Conservation (phyloP, 805 yeast genomes). For the Zygosaccharomyces rouxii region DNA sequence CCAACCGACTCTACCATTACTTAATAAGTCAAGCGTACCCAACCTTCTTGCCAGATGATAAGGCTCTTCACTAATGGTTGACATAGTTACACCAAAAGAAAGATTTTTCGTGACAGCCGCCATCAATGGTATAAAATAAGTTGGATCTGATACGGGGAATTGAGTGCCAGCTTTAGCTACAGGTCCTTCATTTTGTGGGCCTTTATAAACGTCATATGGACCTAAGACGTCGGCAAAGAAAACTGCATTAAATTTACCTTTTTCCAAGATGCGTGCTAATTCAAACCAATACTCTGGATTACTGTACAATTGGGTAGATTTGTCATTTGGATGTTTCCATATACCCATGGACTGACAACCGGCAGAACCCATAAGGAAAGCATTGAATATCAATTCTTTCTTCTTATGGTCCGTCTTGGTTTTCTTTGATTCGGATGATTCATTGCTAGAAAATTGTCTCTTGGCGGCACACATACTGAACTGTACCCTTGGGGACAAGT, state of each 20-base stretch:
- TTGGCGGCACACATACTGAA: background rate
- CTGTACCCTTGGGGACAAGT: background rate
- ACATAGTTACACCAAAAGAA: slow-evolving; percentile 40
- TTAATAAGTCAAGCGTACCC: slow-evolving; percentile 43
- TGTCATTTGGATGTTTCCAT: slow-evolving; percentile 17
- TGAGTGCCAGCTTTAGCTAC: slow-evolving; percentile 35
- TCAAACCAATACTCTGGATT: slow-evolving; percentile 37
- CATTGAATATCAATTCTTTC: slow-evolving; percentile 33
- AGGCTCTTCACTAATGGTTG: slow-evolving; percentile 43
- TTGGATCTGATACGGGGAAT: slow-evolving; percentile 40
- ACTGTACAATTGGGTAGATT: slow-evolving; percentile 17
- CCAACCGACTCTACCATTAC: slow-evolving; percentile 46
- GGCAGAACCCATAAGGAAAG: slow-evolving; percentile 36
- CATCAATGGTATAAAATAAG: slow-evolving; percentile 39
- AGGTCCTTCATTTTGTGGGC: slow-evolving; percentile 36
- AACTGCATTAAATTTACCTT: slow-evolving; percentile 37
- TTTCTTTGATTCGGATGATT: slow-evolving; percentile 1
- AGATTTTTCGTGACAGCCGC: slow-evolving; percentile 42
- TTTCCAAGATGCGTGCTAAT: slow-evolving; percentile 36
- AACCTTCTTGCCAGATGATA: slow-evolving; percentile 40
- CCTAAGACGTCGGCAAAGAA: slow-evolving; percentile 41
- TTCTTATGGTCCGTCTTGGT: slow-evolving; percentile 6
- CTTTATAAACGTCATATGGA: slow-evolving; percentile 40
- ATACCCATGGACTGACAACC: slow-evolving; percentile 19
- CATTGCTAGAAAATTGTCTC: slow-evolving; percentile 1